Evolutionary conservation across 169 alveolate species (phyloP).

Genomic region (Plasmodium ovale): DNA sequence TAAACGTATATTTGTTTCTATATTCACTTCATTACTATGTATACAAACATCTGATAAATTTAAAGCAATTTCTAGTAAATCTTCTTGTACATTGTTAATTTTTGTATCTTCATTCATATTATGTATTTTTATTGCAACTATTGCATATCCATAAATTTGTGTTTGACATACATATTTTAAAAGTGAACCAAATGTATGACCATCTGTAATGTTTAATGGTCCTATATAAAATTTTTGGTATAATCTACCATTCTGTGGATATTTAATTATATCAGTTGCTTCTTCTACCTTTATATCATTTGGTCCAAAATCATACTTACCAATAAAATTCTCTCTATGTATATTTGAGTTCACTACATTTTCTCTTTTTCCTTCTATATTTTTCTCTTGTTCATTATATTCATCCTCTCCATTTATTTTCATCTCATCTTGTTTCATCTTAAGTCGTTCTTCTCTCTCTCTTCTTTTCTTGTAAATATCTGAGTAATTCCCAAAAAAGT

Average conservation of each 20-base stretch:
- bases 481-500: constrained; percentile 82
- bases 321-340: constrained; percentile 56
- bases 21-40: constrained; percentile 8
- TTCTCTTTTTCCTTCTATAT: background rate
- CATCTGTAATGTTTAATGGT: constrained; percentile 87
- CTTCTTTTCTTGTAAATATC: constrained; percentile 76
- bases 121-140: constrained; percentile 87
- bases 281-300: constrained; percentile 68
- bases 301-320: constrained; percentile 66
- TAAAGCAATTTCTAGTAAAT: constrained; percentile 85
- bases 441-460: constrained; percentile 77
- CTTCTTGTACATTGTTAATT: constrained; percentile 83
- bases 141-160: constrained; percentile 88
- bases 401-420: constrained; percentile 23
- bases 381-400: no score
- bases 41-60: constrained; percentile 83
- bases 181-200: constrained; percentile 89
- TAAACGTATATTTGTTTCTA: constrained; percentile 83
- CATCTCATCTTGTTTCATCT: constrained; percentile 37
- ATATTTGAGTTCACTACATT: constrained; percentile 22
- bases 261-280: constrained; percentile 69
- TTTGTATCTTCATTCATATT: constrained; percentile 83
- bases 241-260: constrained; percentile 79
- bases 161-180: constrained; percentile 84
- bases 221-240: constrained; percentile 89